These are phyloP conservation scores for Saccharomyces hybrid DNA, from an alignment of 1,139 yeast genomes.

Conservation along the genomic window DNA sequence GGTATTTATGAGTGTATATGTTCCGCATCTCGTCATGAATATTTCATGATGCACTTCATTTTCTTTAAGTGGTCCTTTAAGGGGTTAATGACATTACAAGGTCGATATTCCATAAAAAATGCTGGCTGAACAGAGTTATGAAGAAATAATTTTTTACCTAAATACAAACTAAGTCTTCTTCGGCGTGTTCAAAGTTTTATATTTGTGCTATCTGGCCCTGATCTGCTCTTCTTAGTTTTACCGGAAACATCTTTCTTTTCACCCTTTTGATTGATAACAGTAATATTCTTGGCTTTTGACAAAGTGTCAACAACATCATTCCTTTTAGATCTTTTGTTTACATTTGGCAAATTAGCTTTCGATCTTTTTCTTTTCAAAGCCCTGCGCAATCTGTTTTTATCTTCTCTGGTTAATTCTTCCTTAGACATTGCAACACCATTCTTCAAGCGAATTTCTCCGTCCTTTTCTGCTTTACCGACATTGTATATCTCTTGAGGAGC, in stretches of 20 bases:
- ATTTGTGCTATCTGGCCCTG: constrained; percentile 21
- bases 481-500: constrained; percentile 96
- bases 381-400: constrained; percentile 80
- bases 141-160: background rate
- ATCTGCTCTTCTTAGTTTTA: constrained; percentile 43
- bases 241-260: constrained; percentile 70
- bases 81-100: background rate
- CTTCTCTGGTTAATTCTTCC: constrained; percentile 78
- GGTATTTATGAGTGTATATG: background rate
- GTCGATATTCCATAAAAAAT: background rate
- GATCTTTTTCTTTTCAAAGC: constrained; percentile 77
- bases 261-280: constrained; percentile 74
- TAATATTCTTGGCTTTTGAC: constrained; percentile 66
- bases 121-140: background rate
- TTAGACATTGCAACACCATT: constrained; percentile 80
- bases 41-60: background rate
- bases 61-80: background rate
- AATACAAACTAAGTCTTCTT: background rate
- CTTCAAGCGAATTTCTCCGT: constrained; percentile 62
- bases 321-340: constrained; percentile 39
- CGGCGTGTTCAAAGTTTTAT: constrained; percentile 24
- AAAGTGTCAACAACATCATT: constrained; percentile 65
- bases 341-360: constrained; percentile 42
- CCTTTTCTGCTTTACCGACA: constrained; percentile 42
- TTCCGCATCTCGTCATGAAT: background rate